phyloP scores from a whole-genome alignment of 352 stramenopile genomes.

The Pythium guiyangense region DNA sequence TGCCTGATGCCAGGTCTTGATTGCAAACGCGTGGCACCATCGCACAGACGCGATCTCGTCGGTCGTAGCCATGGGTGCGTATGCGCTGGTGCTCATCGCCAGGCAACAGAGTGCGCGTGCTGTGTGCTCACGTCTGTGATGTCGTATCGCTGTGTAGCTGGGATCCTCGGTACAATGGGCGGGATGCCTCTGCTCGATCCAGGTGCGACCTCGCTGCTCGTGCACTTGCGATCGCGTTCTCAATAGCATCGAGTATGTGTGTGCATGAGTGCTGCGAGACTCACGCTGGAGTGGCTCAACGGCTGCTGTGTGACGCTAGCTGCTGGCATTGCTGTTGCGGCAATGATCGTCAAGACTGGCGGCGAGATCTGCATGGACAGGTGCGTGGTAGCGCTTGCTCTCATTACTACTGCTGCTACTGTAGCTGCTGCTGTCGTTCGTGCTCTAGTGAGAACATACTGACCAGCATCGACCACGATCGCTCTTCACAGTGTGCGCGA shows the following conservation, averaged over 20 bases:
- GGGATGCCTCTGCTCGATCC: constrained; percentile 71
- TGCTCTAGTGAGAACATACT: too few species aligned
- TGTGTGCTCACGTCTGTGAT: neutral
- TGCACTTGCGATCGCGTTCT: constrained; percentile 1
- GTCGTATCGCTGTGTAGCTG: constrained; percentile 17
- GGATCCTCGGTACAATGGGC: constrained; percentile 69
- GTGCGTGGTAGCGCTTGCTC: constrained; percentile 20
- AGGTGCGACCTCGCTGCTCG: constrained; percentile 21
- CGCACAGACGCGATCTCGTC: constrained; percentile 90
- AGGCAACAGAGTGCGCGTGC: neutral
- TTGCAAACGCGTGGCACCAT: constrained; percentile 97
- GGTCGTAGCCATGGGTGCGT: constrained; percentile 65
- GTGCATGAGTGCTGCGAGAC: too few species aligned
- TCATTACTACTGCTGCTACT: too few species aligned
- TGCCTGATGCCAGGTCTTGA: constrained; percentile 72
- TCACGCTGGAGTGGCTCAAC: too few species aligned
- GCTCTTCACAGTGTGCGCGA: constrained; percentile 55
- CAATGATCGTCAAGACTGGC: constrained; percentile 89
- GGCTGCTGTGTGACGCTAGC: constrained; percentile 20
- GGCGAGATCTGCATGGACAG: constrained; percentile 80
- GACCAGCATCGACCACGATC: neutral
- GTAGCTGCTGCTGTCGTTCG: too few species aligned
- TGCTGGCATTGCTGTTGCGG: constrained; percentile 77
- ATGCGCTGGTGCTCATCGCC: neutral
- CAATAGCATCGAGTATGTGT: too few species aligned